Percentiles rank a stretch among this genome's conserved stretches.
These are phyloP conservation scores for Primulina tabacum DNA, from an alignment of 257 asterid genomes.

Conservation along the genomic window DNA sequence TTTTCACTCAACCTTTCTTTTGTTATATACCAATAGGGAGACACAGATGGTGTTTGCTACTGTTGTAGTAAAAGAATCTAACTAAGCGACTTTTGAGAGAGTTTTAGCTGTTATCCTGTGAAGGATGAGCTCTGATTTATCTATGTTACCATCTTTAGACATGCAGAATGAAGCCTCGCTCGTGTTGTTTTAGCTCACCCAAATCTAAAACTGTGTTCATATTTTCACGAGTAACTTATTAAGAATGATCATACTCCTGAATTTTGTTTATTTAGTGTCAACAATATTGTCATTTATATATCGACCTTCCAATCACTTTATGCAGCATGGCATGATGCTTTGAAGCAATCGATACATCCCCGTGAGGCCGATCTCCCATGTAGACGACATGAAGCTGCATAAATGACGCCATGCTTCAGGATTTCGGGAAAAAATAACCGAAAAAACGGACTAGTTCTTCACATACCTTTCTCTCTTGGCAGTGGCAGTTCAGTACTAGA, in stretches of 20 bases:
- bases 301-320: slow-evolving; percentile 42
- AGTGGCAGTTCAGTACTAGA: slow-evolving; percentile 35
- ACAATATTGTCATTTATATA: neutral
- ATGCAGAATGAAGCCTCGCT: no score
- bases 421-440: neutral
- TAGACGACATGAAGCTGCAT: slow-evolving; percentile 42
- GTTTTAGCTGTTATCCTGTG: no score
- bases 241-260: neutral
- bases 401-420: neutral
- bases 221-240: neutral
- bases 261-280: neutral
- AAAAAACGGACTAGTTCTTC: neutral
- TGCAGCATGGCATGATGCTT: slow-evolving; percentile 42
- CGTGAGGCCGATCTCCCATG: slow-evolving; percentile 41
- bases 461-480: slow-evolving; percentile 38
- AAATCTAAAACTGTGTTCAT: neutral
- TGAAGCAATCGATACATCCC: slow-evolving; percentile 29
- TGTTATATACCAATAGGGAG: no score
- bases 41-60: no score
- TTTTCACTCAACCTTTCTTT: no score
- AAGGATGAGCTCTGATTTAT: no score
- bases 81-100: no score
- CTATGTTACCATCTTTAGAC: neutral
- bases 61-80: no score
- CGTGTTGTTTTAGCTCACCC: neutral